Base-by-base conservation (phyloP, 2,329 filamentous ascomycete genomes). In the Chalaropsis thielavioides region DNA sequence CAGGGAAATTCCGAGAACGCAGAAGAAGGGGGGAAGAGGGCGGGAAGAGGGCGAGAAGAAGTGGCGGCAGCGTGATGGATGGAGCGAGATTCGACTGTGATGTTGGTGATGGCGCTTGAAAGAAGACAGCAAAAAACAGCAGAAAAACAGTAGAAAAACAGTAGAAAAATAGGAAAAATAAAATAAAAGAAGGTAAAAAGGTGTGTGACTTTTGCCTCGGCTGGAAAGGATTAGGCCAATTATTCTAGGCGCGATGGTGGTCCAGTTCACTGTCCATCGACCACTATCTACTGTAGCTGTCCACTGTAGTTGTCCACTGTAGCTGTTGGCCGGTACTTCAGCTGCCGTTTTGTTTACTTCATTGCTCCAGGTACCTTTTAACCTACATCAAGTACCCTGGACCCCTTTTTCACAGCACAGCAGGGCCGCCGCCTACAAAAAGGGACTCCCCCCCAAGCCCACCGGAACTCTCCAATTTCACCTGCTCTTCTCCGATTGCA, bases 171-270 rank as follows among this genome's bases (percentile, higher is more conserved):
- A 24, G 49, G 22, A 7, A 54, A 58, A 35, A 58, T 35, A 35
- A 62, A 56, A 40, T 24, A 49, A 51, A 51, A 46, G 31, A 46
- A 63, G 27, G 40, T 8, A 62, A 51, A 40, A 24, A n/a, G 64
- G 63, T 62, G 22, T 65, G 51, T 56, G 60, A 51, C 49, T 60
- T n/a, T 44, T 61, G 41, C 56, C 54, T 61, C 51, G 61, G 49
- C 41, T 61, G 40, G 38, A 63, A n/a, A 61, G 56, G 38, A 62
- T 58, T 31, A 38, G 43, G n/a, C 17, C 10, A 61, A 54, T 43
- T 59, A 5, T 24, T 10, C 7, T 43, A 22, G 61, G 46, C 61
- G n/a, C 61, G 19, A 63, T 22, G 31, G 19, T 38, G 6, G 35
- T 38, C 31, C 31, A 38, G 35, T 38, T 7, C 3, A 7, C 31